Percentiles rank a stretch among this genome's conserved stretches.
These are phyloP conservation scores for Sicyos baderoa DNA, from an alignment of 306 rosid genomes.

Conservation along the genomic window DNA sequence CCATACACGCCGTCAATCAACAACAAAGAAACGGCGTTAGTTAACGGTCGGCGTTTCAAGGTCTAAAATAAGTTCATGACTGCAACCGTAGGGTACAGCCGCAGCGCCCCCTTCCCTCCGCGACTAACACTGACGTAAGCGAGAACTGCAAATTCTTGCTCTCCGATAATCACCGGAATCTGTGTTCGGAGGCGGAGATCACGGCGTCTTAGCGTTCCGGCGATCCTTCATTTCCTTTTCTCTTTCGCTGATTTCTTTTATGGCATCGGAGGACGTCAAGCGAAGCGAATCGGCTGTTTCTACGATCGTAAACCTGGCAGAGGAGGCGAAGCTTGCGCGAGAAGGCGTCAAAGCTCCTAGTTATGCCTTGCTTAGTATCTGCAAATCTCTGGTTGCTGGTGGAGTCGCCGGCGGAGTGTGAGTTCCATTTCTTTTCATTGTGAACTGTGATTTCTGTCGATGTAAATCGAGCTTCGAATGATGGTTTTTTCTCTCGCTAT, in stretches of 20 bases:
- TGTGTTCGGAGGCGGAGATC: slow-evolving; percentile 19
- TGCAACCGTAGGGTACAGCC: slow-evolving; percentile 10
- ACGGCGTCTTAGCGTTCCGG: slow-evolving; percentile 24
- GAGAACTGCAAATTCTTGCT: slow-evolving; percentile 5
- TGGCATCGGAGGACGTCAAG: slow-evolving; percentile 97
- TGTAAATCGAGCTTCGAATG: background rate
- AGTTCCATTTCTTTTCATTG: slow-evolving; percentile 31
- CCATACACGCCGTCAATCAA: slow-evolving; percentile 18
- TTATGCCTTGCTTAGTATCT: slow-evolving; percentile 52
- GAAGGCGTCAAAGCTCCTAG: slow-evolving; percentile 76
- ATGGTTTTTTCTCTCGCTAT: too few relatives aligned
- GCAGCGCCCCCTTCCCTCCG: slow-evolving; percentile 11
- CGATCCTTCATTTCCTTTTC: background rate
- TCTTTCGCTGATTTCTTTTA: slow-evolving; percentile 13
- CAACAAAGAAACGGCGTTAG: slow-evolving; percentile 4
- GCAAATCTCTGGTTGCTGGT: slow-evolving; percentile 91
- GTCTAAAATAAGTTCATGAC: slow-evolving; percentile 4
- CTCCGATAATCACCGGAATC: slow-evolving; percentile 20
- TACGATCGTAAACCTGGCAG: slow-evolving; percentile 77
- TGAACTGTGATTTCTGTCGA: background rate
- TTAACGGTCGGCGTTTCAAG: slow-evolving; percentile 12
- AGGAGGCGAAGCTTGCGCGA: slow-evolving; percentile 85
- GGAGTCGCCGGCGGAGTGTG: slow-evolving; percentile 99
- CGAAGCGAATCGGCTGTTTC: slow-evolving; percentile 69
- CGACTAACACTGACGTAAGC: slow-evolving; percentile 7